Conservation (phyloP, 805 yeast genomes). For the Nakazawaea populi region DNA sequence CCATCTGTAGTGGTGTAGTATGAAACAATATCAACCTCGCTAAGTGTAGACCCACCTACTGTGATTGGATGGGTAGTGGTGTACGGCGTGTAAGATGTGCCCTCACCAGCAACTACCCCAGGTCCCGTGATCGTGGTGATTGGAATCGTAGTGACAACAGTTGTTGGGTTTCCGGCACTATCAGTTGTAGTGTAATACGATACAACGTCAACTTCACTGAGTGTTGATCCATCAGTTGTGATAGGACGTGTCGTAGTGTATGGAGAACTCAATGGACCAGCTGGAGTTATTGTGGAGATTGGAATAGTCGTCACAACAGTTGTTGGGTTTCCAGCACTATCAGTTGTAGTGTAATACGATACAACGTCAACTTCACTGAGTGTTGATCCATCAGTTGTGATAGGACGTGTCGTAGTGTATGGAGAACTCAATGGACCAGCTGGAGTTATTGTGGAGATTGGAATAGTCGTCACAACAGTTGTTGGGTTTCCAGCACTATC, state of each 20-base stretch:
- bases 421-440: background rate
- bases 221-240: background rate
- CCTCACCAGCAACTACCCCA: background rate
- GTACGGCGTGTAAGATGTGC: background rate
- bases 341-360: background rate
- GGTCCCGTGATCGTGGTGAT: background rate
- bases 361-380: background rate
- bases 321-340: background rate
- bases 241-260: background rate
- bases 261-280: background rate
- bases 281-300: background rate
- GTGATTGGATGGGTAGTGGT: background rate
- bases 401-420: background rate
- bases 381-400: background rate
- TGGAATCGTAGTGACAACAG: background rate
- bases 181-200: background rate
- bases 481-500: slow-evolving; percentile 1
- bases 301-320: background rate
- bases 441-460: background rate
- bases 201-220: background rate
- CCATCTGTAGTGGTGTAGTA: background rate
- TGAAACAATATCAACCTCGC: background rate
- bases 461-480: background rate
- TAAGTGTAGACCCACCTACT: background rate
- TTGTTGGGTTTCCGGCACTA: background rate